phyloP scores from a whole-genome alignment of 2,329 filamentous ascomycete species.

The Diaporthe capsici region DNA sequence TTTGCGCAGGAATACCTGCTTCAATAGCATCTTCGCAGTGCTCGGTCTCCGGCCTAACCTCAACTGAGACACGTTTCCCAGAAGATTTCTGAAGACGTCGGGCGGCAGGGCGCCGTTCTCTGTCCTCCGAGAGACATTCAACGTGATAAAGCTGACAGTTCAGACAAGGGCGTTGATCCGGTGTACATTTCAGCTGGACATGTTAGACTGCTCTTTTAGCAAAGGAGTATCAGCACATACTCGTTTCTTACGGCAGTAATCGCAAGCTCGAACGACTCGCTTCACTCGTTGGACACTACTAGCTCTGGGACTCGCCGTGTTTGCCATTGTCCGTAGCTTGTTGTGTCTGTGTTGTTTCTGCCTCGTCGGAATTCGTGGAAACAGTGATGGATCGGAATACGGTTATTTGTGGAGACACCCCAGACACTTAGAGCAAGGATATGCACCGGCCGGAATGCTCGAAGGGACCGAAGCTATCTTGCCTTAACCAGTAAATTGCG shows the following conservation, averaged over 20 bases:
- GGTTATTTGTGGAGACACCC: neutral
- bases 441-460: neutral
- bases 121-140: conserved; percentile 1
- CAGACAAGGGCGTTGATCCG: conserved; percentile 12
- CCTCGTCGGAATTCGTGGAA: neutral
- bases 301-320: neutral
- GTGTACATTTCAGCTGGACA: conserved; percentile 1
- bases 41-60: neutral
- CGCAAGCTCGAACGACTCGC: conserved; percentile 7
- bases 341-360: neutral
- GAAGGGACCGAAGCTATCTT: neutral
- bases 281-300: neutral
- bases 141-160: conserved; percentile 7
- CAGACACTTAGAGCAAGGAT: neutral
- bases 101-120: conserved; percentile 1
- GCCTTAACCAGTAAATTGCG: neutral
- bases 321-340: neutral
- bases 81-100: neutral
- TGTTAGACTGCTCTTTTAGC: neutral
- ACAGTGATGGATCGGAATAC: neutral
- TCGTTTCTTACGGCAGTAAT: conserved; percentile 17
- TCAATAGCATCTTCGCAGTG: neutral
- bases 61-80: neutral
- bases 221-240: neutral
- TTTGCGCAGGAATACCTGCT: neutral